Evolutionary conservation across 2,329 filamentous ascomycete species (phyloP).

Genomic region (Shiraia sp.): DNA sequence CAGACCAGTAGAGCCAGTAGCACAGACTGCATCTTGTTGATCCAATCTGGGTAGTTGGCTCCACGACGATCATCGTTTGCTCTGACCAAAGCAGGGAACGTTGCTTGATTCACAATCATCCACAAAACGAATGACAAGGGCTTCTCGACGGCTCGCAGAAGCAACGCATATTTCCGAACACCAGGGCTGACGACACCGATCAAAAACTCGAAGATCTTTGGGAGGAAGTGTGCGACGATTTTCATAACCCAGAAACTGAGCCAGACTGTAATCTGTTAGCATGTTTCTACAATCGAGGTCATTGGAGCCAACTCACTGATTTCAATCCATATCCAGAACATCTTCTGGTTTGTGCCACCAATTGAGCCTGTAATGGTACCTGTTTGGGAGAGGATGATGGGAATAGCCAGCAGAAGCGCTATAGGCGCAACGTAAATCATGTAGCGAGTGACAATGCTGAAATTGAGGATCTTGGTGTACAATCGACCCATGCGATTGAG

Average conservation of each 20-base stretch:
- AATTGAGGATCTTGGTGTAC: constrained; percentile 64
- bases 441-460: constrained; percentile 66
- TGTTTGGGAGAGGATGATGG: constrained; percentile 65
- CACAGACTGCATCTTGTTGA: constrained; percentile 63
- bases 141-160: constrained; percentile 62
- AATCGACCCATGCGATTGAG: constrained; percentile 63
- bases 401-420: constrained; percentile 61
- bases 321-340: constrained; percentile 69
- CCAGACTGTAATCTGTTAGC: constrained; percentile 53
- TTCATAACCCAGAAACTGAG: constrained; percentile 66
- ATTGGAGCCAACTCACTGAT: constrained; percentile 47
- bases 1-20: constrained; percentile 70
- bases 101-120: constrained; percentile 62
- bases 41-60: constrained; percentile 48
- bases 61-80: constrained; percentile 14
- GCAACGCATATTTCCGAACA: constrained; percentile 65
- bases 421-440: constrained; percentile 65
- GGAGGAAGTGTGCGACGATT: constrained; percentile 61
- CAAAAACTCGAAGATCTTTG: constrained; percentile 63
- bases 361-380: constrained; percentile 47
- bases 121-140: constrained; percentile 64
- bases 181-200: constrained; percentile 67
- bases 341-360: constrained; percentile 60
- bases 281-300: neutral
- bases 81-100: constrained; percentile 54